Evolutionary conservation across 2,329 filamentous ascomycete genomes (phyloP), one percentile per base, ranked within the genome.

Genomic region (Mycocentrospora acerina): DNA sequence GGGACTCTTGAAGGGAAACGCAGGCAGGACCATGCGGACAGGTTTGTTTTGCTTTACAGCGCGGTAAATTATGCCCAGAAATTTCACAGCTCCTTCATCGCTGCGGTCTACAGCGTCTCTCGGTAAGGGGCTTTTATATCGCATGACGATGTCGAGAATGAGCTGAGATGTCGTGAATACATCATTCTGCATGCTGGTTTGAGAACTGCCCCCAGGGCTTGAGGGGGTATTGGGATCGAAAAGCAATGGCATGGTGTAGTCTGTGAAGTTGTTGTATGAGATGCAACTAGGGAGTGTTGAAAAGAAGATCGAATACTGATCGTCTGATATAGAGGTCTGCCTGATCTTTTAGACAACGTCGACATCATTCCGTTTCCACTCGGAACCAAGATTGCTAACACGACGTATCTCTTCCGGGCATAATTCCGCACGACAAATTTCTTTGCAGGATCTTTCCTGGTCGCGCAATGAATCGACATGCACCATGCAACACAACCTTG

Each of bases 1-100:
- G n/a, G 79, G 74, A 0, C 77, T 81, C 48, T 83, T 83, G 68
- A 80, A 82, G 0, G 80, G 80, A 29, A 82, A 83, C 0, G 78
- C 79, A 0, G 80, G 80, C 0, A 82, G 66, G 8, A 55, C 37
- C 28, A 59, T 40, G 6, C 33, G 40, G 8, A 59, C 38, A 9
- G 55, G 40, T 25, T 49, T 28, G 18, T 19, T 40, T n/a, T 37
- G 32, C 33, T 48, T 45, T 18, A 45, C 45, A 11, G 33, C 30
- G 16, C 37, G 37, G 18, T 48, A 51, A 17, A 51, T 48, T n/a
- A 45, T 32, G 13, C 37, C 22, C 4, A 51, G 32, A 24, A 38
- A 51, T 24, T 41, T 47, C 10, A 51, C 28, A 10, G 37, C 36
- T 19, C 47, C 47, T 27, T 51, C 47, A 31, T 51, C 47, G 29